These are phyloP conservation scores for Mycocentrospora acerina DNA, from an alignment of 2,329 filamentous ascomycete genomes.

Conservation along the genomic window DNA sequence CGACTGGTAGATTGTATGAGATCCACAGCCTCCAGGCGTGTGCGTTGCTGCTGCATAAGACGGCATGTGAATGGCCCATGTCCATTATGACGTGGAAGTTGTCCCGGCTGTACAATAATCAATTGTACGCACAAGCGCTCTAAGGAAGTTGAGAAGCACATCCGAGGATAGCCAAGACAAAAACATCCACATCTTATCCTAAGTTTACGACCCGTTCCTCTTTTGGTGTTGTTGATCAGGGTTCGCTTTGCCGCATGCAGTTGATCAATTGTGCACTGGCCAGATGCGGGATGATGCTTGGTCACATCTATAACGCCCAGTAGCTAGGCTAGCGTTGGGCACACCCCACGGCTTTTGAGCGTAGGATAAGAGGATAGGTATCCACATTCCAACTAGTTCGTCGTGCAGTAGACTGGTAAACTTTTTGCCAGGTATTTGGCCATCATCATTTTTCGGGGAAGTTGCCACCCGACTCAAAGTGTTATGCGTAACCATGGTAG, in stretches of 20 bases:
- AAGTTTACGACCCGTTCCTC: constrained; percentile 31
- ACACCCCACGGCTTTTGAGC: constrained; percentile 8
- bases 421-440: not conserved
- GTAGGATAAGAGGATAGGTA: constrained; percentile 4
- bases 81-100: constrained; percentile 40
- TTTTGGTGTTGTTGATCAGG: constrained; percentile 23
- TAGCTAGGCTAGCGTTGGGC: constrained; percentile 13
- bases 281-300: constrained; percentile 18
- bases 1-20: constrained; percentile 12
- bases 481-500: constrained; percentile 16
- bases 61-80: constrained; percentile 20
- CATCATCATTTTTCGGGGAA: not conserved
- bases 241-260: constrained; percentile 23
- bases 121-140: constrained; percentile 26
- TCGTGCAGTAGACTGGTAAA: no score
- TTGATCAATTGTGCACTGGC: constrained; percentile 14
- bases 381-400: no score
- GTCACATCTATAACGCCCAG: constrained; percentile 15
- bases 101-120: constrained; percentile 33
- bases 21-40: constrained; percentile 31
- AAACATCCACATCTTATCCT: constrained; percentile 22
- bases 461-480: constrained; percentile 4
- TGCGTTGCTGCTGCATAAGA: constrained; percentile 24
- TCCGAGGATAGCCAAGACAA: constrained; percentile 36
- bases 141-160: constrained; percentile 41